Conservation (phyloP, 129 eudicot species). For the Pittosporum tobira region DNA sequence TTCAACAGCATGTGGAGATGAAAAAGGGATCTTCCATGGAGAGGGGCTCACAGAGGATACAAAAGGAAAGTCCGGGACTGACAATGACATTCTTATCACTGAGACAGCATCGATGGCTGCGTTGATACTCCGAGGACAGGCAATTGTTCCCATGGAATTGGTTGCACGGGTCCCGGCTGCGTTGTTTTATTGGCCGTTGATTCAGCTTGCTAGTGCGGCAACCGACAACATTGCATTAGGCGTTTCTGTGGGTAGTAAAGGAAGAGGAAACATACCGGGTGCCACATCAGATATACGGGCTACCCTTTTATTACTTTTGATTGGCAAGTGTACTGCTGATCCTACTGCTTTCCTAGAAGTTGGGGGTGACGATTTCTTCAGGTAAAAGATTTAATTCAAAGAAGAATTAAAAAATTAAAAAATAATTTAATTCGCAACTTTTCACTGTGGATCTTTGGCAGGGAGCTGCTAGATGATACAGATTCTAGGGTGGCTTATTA, state of each 20-base stretch:
- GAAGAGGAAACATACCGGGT: slow-evolving; percentile 96
- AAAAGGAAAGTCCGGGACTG: slow-evolving; percentile 32
- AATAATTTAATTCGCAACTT: neutral
- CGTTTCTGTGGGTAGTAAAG: slow-evolving; percentile 99
- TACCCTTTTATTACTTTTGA: slow-evolving; percentile 84
- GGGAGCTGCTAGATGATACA: slow-evolving; percentile 93
- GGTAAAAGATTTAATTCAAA: slow-evolving; percentile 35
- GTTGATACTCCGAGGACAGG: slow-evolving; percentile 85
- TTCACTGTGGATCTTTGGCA: slow-evolving; percentile 39
- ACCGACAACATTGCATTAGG: slow-evolving; percentile 96
- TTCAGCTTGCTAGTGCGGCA: slow-evolving; percentile 95
- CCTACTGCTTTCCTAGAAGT: slow-evolving; percentile 72
- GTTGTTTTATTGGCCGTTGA: slow-evolving; percentile 95
- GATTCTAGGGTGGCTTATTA: slow-evolving; percentile 98
- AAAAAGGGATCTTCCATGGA: slow-evolving; percentile 15
- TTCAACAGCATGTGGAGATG: slow-evolving; percentile 37
- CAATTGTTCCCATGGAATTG: slow-evolving; percentile 92
- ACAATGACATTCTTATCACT: slow-evolving; percentile 24
- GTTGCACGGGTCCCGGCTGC: slow-evolving; percentile 92
- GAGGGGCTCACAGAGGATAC: slow-evolving; percentile 41
- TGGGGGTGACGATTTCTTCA: slow-evolving; percentile 91
- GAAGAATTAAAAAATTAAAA: no score
- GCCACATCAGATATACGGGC: slow-evolving; percentile 98
- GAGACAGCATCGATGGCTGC: slow-evolving; percentile 97
- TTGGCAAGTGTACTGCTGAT: slow-evolving; percentile 95